Evolutionary conservation across 164 flowering plant genomes (phyloP), one percentile per base, ranked within the genome.

Genomic region (Annona squamosa): DNA sequence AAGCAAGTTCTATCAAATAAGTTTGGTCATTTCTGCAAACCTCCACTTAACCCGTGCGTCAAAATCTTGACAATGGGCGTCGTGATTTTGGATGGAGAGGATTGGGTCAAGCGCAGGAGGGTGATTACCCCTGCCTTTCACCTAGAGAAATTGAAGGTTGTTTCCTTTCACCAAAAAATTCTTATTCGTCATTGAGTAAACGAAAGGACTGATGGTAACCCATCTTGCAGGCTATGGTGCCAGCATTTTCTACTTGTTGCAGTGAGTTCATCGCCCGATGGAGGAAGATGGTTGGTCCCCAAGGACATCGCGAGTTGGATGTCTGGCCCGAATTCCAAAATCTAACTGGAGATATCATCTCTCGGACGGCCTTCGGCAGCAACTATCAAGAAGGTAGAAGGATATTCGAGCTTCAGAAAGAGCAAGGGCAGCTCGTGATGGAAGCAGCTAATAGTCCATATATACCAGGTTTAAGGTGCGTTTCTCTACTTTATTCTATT

Each of bases 391-490:
- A 75, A 64, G 81, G 81, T 10, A 71, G 48, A 48, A 67, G 67
- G 26, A 73, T 79, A 57, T 79, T 79, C 48, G 42, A 69, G 66
- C 78, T 78, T 47, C 83, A 77, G 57, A 69, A 52, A 26, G 84
- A 84, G 72, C 83, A 71, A 63, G 75, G 63, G 3, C 44, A 47
- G 17, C 77, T 77, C 4, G 45, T 74, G 4, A 2, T 66, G 0
- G 41, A 77, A 46, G 78, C 74, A 41, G 26, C 47, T 5, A 46
- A 41, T 5, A 52, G 72, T 19, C 19, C 68, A 5, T 79, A 79
- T 63, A 68, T 85, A 37, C 86, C 88, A 5, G 84, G 86, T 46
- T 71, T 70, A 52, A 75, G 86, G 88, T 85, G 70, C 48, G 19
- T 37, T 56, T 1, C 46, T 43, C 9, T 12, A 18, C 13, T 46